These are phyloP conservation scores for Erucastrum elatum DNA, from an alignment of 345 rosid species.

Conservation along the genomic window DNA sequence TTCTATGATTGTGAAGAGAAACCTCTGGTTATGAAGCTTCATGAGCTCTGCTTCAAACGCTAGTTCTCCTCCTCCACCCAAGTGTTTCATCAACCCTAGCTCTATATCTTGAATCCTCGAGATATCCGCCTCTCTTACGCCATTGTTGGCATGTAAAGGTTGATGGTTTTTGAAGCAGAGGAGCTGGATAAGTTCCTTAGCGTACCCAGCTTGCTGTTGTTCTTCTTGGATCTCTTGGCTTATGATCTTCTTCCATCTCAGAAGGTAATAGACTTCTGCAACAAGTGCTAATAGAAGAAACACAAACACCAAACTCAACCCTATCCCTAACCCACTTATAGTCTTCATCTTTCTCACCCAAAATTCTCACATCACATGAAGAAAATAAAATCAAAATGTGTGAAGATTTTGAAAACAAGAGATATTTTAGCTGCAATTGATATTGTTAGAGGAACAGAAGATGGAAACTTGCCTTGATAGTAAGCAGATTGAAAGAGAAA, in stretches of 20 bases:
- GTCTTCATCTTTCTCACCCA: slow-evolving; percentile 48
- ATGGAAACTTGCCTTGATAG: slow-evolving; percentile 37
- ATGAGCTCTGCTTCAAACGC: slow-evolving; percentile 79
- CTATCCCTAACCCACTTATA: slow-evolving; percentile 68
- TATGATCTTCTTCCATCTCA: slow-evolving; percentile 76
- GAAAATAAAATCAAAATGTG: slow-evolving; percentile 1
- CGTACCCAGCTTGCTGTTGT: slow-evolving; percentile 37
- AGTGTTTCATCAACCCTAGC: slow-evolving; percentile 58
- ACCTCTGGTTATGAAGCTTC: slow-evolving; percentile 93
- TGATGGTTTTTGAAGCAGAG: slow-evolving; percentile 61
- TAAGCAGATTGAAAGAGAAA: slow-evolving; percentile 36
- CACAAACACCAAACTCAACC: slow-evolving; percentile 68
- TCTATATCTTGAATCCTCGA: slow-evolving; percentile 48
- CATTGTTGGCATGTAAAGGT: slow-evolving; percentile 37
- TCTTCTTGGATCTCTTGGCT: slow-evolving; percentile 45
- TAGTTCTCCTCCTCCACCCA: slow-evolving; percentile 48
- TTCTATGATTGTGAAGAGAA: slow-evolving; percentile 92
- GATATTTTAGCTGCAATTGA: slow-evolving; percentile 12
- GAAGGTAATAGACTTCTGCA: slow-evolving; percentile 69
- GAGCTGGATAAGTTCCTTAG: slow-evolving; percentile 59
- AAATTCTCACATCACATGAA: slow-evolving; percentile 52
- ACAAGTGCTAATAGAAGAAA: slow-evolving; percentile 65
- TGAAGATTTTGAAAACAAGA: slow-evolving; percentile 12
- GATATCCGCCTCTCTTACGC: slow-evolving; percentile 17
- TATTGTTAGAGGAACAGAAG: slow-evolving; percentile 19